Conservation (phyloP, 1,284 basidiomycete species). For the Peniophora sp. region DNA sequence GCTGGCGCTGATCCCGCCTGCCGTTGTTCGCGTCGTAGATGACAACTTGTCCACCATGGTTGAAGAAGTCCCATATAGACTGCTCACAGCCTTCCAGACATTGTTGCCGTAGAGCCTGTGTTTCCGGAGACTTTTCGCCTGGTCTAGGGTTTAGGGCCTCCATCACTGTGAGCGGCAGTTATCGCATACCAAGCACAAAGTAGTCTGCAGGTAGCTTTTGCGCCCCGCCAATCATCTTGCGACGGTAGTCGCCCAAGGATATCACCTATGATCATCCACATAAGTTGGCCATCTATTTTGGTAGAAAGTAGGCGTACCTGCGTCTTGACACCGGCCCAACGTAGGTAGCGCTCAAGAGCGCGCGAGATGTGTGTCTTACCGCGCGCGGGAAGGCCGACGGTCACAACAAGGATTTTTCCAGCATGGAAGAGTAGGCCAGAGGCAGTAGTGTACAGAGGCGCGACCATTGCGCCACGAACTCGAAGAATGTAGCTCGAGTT, state of each 20-base stretch:
- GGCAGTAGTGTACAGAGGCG: slow-evolving; percentile 79
- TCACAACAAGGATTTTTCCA: slow-evolving; percentile 88
- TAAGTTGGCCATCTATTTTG: too few species aligned
- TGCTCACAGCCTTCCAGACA: slow-evolving; percentile 82
- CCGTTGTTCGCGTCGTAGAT: slow-evolving; percentile 99
- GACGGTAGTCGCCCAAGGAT: slow-evolving; percentile 89
- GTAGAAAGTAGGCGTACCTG: slow-evolving; percentile 26
- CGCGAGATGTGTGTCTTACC: slow-evolving; percentile 97
- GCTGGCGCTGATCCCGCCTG: slow-evolving; percentile 57
- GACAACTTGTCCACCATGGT: slow-evolving; percentile 85
- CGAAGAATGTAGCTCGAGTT: neutral
- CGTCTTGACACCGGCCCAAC: slow-evolving; percentile 97
- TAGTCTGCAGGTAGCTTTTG: slow-evolving; percentile 88
- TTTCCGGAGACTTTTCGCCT: slow-evolving; percentile 75
- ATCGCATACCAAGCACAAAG: slow-evolving; percentile 67
- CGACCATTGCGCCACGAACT: slow-evolving; percentile 51
- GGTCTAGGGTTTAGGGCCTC: slow-evolving; percentile 5
- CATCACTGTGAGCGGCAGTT: slow-evolving; percentile 6
- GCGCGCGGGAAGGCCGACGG: slow-evolving; percentile 87
- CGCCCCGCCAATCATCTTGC: slow-evolving; percentile 84
- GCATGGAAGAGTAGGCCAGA: slow-evolving; percentile 88
- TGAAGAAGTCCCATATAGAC: slow-evolving; percentile 86
- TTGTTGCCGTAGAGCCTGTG: slow-evolving; percentile 64
- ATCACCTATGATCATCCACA: too few species aligned
- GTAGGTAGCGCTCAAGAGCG: slow-evolving; percentile 90